phyloP scores from a whole-genome alignment of 2,329 filamentous ascomycete species.

The Alternaria dauci region DNA sequence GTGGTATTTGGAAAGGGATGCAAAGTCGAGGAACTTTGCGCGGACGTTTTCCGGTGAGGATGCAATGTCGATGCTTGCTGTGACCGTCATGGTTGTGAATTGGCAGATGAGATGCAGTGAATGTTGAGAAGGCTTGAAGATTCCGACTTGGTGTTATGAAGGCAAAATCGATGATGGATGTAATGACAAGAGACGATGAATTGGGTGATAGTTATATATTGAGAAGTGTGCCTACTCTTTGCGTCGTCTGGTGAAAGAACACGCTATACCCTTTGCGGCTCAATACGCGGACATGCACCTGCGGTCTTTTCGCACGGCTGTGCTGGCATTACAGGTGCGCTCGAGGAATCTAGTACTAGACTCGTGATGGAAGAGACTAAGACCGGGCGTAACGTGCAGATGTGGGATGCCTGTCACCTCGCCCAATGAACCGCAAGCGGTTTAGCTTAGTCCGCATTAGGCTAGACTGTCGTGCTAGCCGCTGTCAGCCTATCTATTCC shows the following conservation, averaged over 20 bases:
- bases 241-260: neutral
- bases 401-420: constrained; percentile 12
- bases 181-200: neutral
- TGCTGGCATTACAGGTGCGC: neutral
- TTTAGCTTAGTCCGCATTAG: constrained; percentile 20
- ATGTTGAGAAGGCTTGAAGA: neutral
- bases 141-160: neutral
- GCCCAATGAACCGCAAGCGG: constrained; percentile 38
- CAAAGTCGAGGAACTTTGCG: constrained; percentile 30
- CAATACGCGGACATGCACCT: constrained; percentile 1
- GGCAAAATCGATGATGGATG: neutral
- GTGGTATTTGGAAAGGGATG: constrained; percentile 17
- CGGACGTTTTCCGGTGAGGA: constrained; percentile 21
- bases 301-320: neutral
- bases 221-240: neutral
- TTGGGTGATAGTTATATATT: neutral
- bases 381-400: neutral
- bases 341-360: neutral
- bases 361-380: neutral
- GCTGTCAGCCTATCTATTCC: neutral
- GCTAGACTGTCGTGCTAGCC: neutral
- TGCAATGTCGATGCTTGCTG: constrained; percentile 29
- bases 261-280: constrained; percentile 12
- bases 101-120: neutral
- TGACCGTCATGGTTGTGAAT: constrained; percentile 15